Evolutionary conservation across 768 basidiomycete species (phyloP).

Genomic region (Boletus reticuloceps): DNA sequence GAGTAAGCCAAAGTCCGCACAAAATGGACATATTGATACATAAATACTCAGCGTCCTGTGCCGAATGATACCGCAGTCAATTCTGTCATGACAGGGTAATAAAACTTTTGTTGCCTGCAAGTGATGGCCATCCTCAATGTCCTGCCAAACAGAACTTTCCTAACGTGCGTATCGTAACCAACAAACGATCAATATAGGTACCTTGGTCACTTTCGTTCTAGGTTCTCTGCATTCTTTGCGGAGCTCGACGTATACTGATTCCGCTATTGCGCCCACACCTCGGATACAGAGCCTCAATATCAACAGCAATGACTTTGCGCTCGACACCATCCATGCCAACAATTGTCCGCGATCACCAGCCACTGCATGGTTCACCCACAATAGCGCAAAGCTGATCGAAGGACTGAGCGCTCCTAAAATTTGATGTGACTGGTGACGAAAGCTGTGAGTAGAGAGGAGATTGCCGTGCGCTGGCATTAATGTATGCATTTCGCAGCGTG

Average conservation of each 20-base stretch:
- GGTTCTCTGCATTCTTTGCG: slow-evolving; percentile 49
- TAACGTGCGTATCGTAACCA: slow-evolving; percentile 31
- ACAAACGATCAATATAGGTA: background rate
- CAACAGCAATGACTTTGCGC: slow-evolving; percentile 39
- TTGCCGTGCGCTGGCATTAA: background rate
- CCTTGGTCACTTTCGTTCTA: slow-evolving; percentile 14
- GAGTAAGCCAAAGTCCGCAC: no score
- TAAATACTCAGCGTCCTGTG: slow-evolving; percentile 38
- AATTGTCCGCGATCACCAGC: slow-evolving; percentile 47
- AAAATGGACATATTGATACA: no score
- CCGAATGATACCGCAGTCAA: slow-evolving; percentile 43
- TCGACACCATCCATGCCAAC: slow-evolving; percentile 46
- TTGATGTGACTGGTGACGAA: slow-evolving; percentile 39
- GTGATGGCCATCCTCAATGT: background rate
- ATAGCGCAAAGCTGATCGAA: slow-evolving; percentile 53
- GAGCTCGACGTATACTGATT: slow-evolving; percentile 44
- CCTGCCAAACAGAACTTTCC: slow-evolving; percentile 32
- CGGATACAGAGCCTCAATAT: slow-evolving; percentile 50
- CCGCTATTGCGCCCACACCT: slow-evolving; percentile 44
- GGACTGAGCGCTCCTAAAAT: slow-evolving; percentile 47
- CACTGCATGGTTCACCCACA: slow-evolving; percentile 52
- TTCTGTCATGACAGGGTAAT: background rate
- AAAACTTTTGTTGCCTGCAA: slow-evolving; percentile 9
- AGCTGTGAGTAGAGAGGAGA: slow-evolving; percentile 33
- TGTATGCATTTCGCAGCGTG: slow-evolving; percentile 21